Percentiles rank a stretch among this genome's conserved stretches.
Evolutionary conservation across 176 grass and related monocot species (phyloP).

Genomic region (Oryza meyeriana): DNA sequence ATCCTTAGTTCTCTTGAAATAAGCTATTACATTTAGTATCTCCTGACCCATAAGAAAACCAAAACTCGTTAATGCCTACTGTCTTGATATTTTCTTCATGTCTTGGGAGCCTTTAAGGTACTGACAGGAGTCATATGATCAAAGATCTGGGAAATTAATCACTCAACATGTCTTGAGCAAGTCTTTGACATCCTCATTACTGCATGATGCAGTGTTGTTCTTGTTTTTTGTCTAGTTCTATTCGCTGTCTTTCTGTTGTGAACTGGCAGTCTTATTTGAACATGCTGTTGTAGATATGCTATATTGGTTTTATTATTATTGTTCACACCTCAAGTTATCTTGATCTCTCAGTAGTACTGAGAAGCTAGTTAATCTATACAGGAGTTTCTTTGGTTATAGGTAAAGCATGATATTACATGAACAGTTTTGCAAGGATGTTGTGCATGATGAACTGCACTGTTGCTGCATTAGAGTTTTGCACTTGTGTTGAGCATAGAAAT

Average conservation of each 20-base stretch:
- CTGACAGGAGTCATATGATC: background rate
- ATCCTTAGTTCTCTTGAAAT: background rate
- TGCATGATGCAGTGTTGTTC: background rate
- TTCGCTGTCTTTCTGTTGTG: background rate
- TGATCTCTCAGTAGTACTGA: background rate
- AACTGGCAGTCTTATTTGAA: background rate
- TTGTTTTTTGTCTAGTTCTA: background rate
- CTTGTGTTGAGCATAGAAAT: background rate
- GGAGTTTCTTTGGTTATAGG: slow-evolving; percentile 9
- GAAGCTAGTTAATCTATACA: background rate
- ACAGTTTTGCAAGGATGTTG: background rate
- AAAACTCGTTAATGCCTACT: background rate
- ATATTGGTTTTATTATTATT: too few species aligned
- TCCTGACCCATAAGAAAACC: background rate
- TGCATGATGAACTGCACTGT: slow-evolving; percentile 1
- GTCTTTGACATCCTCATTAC: background rate
- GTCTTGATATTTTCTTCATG: background rate
- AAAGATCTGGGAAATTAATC: background rate
- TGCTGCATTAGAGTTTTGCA: background rate
- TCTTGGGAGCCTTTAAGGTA: background rate
- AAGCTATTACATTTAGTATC: background rate
- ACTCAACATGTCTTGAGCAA: background rate
- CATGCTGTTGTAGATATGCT: background rate
- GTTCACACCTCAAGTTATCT: background rate
- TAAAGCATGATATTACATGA: background rate